Base-by-base conservation (phyloP, 1,284 basidiomycete species). In the Irpex sp. region DNA sequence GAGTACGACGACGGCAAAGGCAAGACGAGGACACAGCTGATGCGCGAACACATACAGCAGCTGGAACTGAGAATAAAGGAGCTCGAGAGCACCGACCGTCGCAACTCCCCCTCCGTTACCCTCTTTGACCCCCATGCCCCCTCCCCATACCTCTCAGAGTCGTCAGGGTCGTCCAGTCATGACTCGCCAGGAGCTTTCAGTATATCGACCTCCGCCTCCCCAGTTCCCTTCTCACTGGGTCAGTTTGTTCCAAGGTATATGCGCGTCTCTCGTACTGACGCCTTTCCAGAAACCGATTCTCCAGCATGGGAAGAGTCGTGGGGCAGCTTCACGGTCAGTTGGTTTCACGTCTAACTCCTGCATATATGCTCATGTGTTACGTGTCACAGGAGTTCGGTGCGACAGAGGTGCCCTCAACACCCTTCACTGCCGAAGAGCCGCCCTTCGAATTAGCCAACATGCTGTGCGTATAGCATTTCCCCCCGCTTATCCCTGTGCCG, bases 361-460 rank as follows among this genome's bases (percentile, higher is more conserved):
- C 15, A 31, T 56, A 26, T 34, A 9, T 11, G 8, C 54, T 21
- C 7, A 17, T 19, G n/a, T 51, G n/a, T 51, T 15, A 34, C 40
- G 49, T 11, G 11, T 59, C 34, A 0, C 67, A 77, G 75, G 73
- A 74, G 13, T 81, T 82, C 61, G 82, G 79, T 56, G 74, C 78
- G 34, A 77, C 78, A 31, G 73, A 80, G 9, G 81, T 83, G 60
- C 83, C 80, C 62, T 83, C 83, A 9, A 44, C 40, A 64, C 78
- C 82, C 40, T 82, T 79, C 58, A 81, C 79, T 61, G 70, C 79
- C 55, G 82, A 85, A 57, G 83, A 84, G 36, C 82, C 86, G 0
- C 83, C 87, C 4, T 72, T 83, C 49, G 87, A 90, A 67, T 78
- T 89, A 59, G 82, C 85, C 15, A 84, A 84, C 66, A 84, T 89